These are phyloP conservation scores for Lathyrus sativus DNA, from an alignment of 306 rosid species.

Conservation along the genomic window DNA sequence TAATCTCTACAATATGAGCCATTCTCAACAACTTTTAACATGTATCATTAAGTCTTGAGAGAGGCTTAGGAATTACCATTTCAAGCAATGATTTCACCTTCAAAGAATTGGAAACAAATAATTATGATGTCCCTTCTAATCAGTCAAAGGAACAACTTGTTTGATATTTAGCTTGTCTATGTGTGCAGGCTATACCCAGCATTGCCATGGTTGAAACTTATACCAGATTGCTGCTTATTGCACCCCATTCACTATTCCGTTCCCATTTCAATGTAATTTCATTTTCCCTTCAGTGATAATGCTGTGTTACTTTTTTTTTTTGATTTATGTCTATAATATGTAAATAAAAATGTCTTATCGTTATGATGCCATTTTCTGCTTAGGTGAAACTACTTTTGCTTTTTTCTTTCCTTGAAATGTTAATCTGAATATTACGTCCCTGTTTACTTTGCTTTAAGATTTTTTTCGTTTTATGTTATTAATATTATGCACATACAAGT, in stretches of 20 bases:
- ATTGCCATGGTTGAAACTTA: constrained; percentile 97
- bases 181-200: constrained; percentile 83
- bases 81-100: constrained; percentile 27
- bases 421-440: constrained; percentile 9
- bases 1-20: too few relatives aligned
- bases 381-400: constrained; percentile 23
- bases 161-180: constrained; percentile 36
- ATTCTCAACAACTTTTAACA: too few relatives aligned
- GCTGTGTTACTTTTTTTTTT: constrained; percentile 5
- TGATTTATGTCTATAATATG: not conserved
- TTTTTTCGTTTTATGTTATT: too few relatives aligned
- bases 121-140: constrained; percentile 28
- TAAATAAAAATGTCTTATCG: constrained; percentile 7
- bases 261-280: constrained; percentile 83
- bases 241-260: constrained; percentile 88
- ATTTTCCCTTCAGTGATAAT: constrained; percentile 29
- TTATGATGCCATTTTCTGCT: constrained; percentile 16
- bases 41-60: constrained; percentile 21
- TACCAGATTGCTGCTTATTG: constrained; percentile 78
- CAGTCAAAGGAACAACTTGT: constrained; percentile 26
- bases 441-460: too few relatives aligned
- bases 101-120: constrained; percentile 22
- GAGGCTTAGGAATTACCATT: not conserved
- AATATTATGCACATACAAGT: too few relatives aligned
- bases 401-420: constrained; percentile 30